phyloP scores from a whole-genome alignment of 1,139 yeast genomes.

The Geotrichum restrictum region DNA sequence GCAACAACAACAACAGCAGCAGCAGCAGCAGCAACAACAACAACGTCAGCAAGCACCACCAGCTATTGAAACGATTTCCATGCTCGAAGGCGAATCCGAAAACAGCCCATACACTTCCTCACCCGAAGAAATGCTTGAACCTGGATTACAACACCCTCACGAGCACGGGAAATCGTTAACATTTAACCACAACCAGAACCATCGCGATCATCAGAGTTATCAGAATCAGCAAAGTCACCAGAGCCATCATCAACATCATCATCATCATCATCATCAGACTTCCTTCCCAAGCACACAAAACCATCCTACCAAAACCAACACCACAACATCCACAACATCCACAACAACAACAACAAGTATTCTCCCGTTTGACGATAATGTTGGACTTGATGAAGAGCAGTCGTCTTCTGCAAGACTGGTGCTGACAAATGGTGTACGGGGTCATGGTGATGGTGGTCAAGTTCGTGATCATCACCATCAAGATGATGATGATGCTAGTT shows the following conservation, averaged over 20 bases:
- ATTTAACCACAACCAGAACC: too few relatives aligned
- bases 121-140: constrained; percentile 1
- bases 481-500: background rate
- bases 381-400: too few relatives aligned
- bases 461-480: background rate
- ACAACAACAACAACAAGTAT: too few relatives aligned
- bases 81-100: constrained; percentile 26
- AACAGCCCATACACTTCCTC: constrained; percentile 25
- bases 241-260: too few relatives aligned
- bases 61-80: background rate
- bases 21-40: background rate
- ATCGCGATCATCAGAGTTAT: too few relatives aligned
- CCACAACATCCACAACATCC: too few relatives aligned
- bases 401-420: too few relatives aligned
- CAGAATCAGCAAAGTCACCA: too few relatives aligned
- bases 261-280: too few relatives aligned
- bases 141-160: background rate
- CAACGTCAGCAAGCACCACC: background rate
- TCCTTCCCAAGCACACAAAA: too few relatives aligned
- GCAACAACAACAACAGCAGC: background rate
- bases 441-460: background rate
- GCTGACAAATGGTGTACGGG: background rate
- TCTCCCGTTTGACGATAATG: too few relatives aligned
- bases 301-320: too few relatives aligned
- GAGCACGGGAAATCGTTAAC: background rate